These are phyloP conservation scores for Rossbeevera mucosa DNA, from an alignment of 768 basidiomycete genomes.

Conservation along the genomic window DNA sequence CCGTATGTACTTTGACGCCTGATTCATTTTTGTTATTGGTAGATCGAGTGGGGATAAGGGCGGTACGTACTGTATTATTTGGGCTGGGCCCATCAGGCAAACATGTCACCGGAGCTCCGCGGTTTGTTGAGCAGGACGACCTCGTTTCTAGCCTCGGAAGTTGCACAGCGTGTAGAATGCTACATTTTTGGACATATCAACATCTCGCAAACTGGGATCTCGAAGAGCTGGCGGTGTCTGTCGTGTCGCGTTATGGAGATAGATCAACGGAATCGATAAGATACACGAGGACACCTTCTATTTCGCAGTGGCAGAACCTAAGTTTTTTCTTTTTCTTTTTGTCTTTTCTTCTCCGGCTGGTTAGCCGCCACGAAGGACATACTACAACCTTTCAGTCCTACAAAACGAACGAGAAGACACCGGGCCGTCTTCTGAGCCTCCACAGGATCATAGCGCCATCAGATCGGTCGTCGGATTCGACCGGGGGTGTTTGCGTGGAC, in stretches of 20 bases:
- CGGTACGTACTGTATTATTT: slow-evolving; percentile 15
- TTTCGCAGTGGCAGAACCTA: background rate
- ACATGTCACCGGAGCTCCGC: slow-evolving; percentile 27
- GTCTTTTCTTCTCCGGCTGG: background rate
- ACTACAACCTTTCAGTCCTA: background rate
- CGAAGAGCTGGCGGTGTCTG: slow-evolving; percentile 2
- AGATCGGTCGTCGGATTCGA: background rate
- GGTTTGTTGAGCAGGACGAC: slow-evolving; percentile 15
- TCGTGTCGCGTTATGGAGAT: slow-evolving; percentile 3
- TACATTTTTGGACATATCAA: slow-evolving; percentile 8
- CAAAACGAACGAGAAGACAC: slow-evolving; percentile 1
- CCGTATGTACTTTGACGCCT: slow-evolving; percentile 27
- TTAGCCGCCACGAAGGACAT: background rate
- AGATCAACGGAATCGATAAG: slow-evolving; percentile 21
- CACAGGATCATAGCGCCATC: background rate
- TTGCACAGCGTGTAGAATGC: background rate
- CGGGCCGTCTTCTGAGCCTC: slow-evolving; percentile 1
- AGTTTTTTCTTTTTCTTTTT: background rate
- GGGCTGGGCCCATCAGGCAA: slow-evolving; percentile 1
- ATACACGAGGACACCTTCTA: slow-evolving; percentile 10
- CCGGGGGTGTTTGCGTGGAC: background rate
- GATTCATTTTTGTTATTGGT: slow-evolving; percentile 7
- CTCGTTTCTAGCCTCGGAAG: slow-evolving; percentile 5
- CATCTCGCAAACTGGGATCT: slow-evolving; percentile 11
- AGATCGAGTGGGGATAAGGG: slow-evolving; percentile 19